These are phyloP conservation scores for Sinapis alba DNA, from an alignment of 441 rosid species.

Conservation along the genomic window DNA sequence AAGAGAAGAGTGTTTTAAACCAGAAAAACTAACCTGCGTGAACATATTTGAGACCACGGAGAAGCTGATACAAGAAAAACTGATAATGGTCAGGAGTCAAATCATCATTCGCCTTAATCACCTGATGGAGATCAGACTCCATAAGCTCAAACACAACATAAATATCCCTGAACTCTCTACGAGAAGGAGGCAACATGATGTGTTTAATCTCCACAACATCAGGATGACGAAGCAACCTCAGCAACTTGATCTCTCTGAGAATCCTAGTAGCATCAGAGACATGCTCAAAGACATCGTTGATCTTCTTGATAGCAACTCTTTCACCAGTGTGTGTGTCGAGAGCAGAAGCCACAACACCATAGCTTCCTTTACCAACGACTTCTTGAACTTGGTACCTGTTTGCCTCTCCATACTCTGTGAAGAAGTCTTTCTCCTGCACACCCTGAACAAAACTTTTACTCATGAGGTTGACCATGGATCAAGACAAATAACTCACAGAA, in stretches of 20 bases:
- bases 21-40: slow-evolving; percentile 69
- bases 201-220: slow-evolving; percentile 93
- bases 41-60: slow-evolving; percentile 88
- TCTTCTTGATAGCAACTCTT: slow-evolving; percentile 92
- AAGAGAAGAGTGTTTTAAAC: slow-evolving; percentile 13
- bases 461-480: slow-evolving; percentile 6
- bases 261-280: slow-evolving; percentile 98
- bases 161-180: slow-evolving; percentile 86
- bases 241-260: slow-evolving; percentile 89
- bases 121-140: slow-evolving; percentile 99
- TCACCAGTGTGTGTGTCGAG: slow-evolving; percentile 84
- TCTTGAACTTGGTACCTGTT: slow-evolving; percentile 86
- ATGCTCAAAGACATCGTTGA: slow-evolving; percentile 94
- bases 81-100: slow-evolving; percentile 96
- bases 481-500: neutral
- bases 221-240: slow-evolving; percentile 88
- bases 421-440: slow-evolving; percentile 70
- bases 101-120: slow-evolving; percentile 92
- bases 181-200: slow-evolving; percentile 96
- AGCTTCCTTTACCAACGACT: slow-evolving; percentile 96
- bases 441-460: slow-evolving; percentile 42
- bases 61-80: slow-evolving; percentile 96
- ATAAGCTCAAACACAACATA: slow-evolving; percentile 94
- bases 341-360: slow-evolving; percentile 96
- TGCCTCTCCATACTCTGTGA: slow-evolving; percentile 98